Conservation (phyloP, 345 rosid species). For the Gynandropsis gynandra region DNA sequence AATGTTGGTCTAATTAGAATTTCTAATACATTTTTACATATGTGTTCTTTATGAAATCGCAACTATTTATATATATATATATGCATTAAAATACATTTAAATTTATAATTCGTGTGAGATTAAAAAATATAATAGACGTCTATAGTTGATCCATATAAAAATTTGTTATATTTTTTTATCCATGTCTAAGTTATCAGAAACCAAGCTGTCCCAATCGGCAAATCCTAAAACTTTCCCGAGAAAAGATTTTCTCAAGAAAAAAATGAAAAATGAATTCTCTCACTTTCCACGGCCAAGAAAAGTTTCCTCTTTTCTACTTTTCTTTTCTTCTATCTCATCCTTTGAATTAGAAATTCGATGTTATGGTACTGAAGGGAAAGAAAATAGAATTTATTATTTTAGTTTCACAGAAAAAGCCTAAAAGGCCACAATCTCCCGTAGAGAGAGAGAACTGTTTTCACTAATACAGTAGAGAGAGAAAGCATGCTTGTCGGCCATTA, state of each 20-base stretch:
- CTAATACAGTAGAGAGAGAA: conserved; percentile 32
- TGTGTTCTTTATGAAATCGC: too few species aligned
- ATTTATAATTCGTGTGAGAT: too few species aligned
- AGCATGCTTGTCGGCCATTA: conserved; percentile 35
- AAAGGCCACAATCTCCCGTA: conserved; percentile 21
- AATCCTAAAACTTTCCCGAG: conserved; percentile 10
- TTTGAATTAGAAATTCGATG: conserved; percentile 31
- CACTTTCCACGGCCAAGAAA: conserved; percentile 24
- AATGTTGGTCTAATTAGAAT: too few species aligned
- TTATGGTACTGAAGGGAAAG: conserved; percentile 33
- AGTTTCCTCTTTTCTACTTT: conserved; percentile 22
- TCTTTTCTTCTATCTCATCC: conserved; percentile 15
- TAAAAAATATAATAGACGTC: too few species aligned
- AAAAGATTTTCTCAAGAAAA: conserved; percentile 11
- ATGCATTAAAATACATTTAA: too few species aligned
- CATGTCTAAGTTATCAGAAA: conserved; percentile 20
- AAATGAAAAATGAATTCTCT: conserved; percentile 8
- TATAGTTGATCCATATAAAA: too few species aligned
- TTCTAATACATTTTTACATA: too few species aligned
- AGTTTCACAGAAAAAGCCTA: conserved; percentile 1
- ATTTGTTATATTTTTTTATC: not conserved
- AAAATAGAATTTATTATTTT: conserved; percentile 1
- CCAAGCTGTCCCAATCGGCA: conserved; percentile 31
- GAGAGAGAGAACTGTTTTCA: conserved; percentile 8
- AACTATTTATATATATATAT: too few species aligned